Evolutionary conservation across 371 early-diverging fungal genomes (phyloP), one percentile per base, ranked within the genome.

Genomic region (Globomyces sp.): DNA sequence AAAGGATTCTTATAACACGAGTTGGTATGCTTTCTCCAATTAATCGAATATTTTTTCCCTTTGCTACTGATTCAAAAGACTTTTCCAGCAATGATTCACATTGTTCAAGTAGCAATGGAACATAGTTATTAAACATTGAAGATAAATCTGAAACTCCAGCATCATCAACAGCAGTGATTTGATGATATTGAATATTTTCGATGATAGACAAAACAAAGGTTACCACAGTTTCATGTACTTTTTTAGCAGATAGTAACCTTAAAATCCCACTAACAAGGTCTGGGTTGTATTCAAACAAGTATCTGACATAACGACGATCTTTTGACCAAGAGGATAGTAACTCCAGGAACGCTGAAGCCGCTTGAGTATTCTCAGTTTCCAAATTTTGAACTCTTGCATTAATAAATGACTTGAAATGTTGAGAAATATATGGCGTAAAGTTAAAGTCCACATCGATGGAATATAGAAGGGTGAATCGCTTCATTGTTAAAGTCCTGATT

Each of bases 301-400:
- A 94, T 1, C 70, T 8, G 0, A 86, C 76, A 74, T 92, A 92
- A 2, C 78, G 70, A 11, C 70, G 69, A 49, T 85, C 77, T 44
- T 79, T 77, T 1, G 94, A 76, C 96, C 96, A 96, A 2, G 86
- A 74, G 2, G 74, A 73, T 57, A 97, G 84, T 49, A 98, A 74
- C 51, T 86, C 85, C 74, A 94, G 72, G 4, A 95, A 73, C 0
- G 90, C 83, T 1, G 92, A 89, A 1, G 92, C 82, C 48, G 88
- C 84, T 71, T 96, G 95, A 1, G 93, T 88, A 69, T 90, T 91
- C 68, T 97, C 97, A 4, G 73, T 70, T 13, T 84, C 83, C 39
- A 97, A 74, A 4, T 76, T 83, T 24, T 80, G 74, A n/a, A 98
- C 66, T 36, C 93, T 87, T 11, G 88, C 80, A 11, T 81, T 73